phyloP scores from a whole-genome alignment of 139 green algal genomes.

The Axilococcus clingmanii region DNA sequence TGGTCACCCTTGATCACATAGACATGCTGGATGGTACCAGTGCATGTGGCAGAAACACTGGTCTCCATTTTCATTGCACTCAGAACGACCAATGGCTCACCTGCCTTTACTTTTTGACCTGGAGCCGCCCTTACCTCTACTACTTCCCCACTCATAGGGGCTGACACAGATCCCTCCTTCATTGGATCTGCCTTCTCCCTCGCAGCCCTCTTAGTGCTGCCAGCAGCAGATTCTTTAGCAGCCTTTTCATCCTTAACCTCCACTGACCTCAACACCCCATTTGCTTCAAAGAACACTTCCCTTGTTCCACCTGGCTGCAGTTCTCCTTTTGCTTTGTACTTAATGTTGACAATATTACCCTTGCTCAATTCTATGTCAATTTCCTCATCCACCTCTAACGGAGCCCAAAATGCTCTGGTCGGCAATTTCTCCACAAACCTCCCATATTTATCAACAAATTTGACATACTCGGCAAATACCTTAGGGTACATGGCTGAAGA shows the following conservation, averaged over 20 bases:
- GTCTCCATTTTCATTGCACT: slow-evolving; percentile 98
- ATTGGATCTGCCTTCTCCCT: slow-evolving; percentile 42
- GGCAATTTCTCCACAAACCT: slow-evolving; percentile 67
- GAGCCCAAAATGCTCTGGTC: slow-evolving; percentile 74
- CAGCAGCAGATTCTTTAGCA: background rate
- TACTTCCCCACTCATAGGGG: slow-evolving; percentile 86
- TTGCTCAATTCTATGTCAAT: slow-evolving; percentile 58
- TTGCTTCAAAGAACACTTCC: slow-evolving; percentile 80
- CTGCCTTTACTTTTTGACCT: slow-evolving; percentile 52
- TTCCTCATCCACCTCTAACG: slow-evolving; percentile 83
- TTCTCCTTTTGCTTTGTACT: slow-evolving; percentile 71
- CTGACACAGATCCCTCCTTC: slow-evolving; percentile 53
- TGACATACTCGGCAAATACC: slow-evolving; percentile 74
- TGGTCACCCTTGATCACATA: slow-evolving; percentile 60
- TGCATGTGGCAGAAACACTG: slow-evolving; percentile 58
- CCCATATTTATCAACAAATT: slow-evolving; percentile 44
- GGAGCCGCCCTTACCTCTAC: slow-evolving; percentile 58
- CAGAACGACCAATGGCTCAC: slow-evolving; percentile 75
- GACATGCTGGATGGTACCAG: slow-evolving; percentile 57
- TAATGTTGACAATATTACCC: slow-evolving; percentile 39
- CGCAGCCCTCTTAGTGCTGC: slow-evolving; percentile 2
- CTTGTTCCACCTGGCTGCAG: slow-evolving; percentile 52
- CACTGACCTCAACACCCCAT: slow-evolving; percentile 80
- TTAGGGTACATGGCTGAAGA: slow-evolving; percentile 79
- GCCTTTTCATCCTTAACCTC: slow-evolving; percentile 51